Evolutionary conservation across 495 filamentous ascomycete species (phyloP).

Genomic region (Penicillium coprophilum): DNA sequence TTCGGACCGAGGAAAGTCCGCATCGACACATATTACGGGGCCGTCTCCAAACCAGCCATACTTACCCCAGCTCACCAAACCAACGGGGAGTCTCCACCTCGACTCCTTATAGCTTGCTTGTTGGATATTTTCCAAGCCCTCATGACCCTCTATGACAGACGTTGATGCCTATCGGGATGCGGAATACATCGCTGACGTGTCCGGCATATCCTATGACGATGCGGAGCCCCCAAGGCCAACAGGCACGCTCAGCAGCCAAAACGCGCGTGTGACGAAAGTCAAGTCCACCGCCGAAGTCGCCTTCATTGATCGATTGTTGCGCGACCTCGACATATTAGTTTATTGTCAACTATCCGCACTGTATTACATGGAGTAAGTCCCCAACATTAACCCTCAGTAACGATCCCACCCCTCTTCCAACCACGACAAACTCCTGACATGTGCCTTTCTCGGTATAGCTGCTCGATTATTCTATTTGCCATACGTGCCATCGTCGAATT

Average conservation of each 20-base stretch:
- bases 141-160: conserved; percentile 54
- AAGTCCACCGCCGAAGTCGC: conserved; percentile 47
- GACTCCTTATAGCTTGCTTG: conserved; percentile 12
- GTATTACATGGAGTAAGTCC: conserved; percentile 89
- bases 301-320: conserved; percentile 68
- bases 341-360: conserved; percentile 77
- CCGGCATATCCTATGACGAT: conserved; percentile 42
- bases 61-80: conserved; percentile 8
- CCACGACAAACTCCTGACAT: conserved; percentile 8
- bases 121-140: conserved; percentile 34
- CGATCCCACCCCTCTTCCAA: conserved; percentile 4
- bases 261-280: conserved; percentile 39
- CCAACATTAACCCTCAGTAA: neutral
- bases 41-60: conserved; percentile 14
- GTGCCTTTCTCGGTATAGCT: conserved; percentile 48
- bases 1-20: conserved; percentile 31
- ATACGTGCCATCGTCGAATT: conserved; percentile 70
- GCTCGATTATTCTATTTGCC: conserved; percentile 71
- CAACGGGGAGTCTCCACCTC: conserved; percentile 15
- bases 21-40: conserved; percentile 13
- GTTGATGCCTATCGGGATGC: conserved; percentile 52
- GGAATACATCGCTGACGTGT: conserved; percentile 53
- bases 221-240: conserved; percentile 20
- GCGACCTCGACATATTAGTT: conserved; percentile 75
- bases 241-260: conserved; percentile 24